phyloP scores from a whole-genome alignment of 1,284 basidiomycete species.

The Ustilago nuda region DNA sequence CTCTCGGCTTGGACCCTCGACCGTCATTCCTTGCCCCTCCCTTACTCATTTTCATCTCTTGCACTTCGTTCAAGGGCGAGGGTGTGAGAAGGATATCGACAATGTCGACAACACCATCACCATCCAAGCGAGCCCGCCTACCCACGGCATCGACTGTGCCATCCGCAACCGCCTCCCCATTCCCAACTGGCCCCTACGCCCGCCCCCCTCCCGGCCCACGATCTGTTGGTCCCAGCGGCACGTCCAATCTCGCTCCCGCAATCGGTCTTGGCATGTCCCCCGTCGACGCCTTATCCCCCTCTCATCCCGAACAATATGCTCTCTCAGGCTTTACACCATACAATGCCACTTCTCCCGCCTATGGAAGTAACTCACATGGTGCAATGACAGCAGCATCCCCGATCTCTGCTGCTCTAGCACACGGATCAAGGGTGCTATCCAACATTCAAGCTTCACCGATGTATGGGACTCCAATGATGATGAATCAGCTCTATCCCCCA shows the following conservation, averaged over 20 bases:
- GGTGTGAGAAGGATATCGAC: neutral
- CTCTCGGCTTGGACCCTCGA: slow-evolving; percentile 22
- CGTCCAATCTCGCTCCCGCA: slow-evolving; percentile 8
- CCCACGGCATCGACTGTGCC: slow-evolving; percentile 21
- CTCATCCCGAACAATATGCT: slow-evolving; percentile 4
- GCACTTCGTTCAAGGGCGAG: neutral
- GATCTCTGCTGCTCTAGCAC: slow-evolving; percentile 32
- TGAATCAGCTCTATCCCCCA: neutral
- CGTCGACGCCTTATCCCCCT: slow-evolving; percentile 29
- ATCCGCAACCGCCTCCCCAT: slow-evolving; percentile 33
- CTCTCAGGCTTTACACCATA: slow-evolving; percentile 31
- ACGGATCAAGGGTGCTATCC: slow-evolving; percentile 27
- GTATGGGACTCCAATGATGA: slow-evolving; percentile 10
- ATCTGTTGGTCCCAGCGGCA: slow-evolving; percentile 26
- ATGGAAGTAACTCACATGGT: neutral
- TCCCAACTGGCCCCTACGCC: neutral
- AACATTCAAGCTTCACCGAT: slow-evolving; percentile 28
- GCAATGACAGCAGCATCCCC: slow-evolving; percentile 25
- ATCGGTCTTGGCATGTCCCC: slow-evolving; percentile 30
- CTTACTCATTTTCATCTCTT: neutral
- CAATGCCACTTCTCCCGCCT: slow-evolving; percentile 41
- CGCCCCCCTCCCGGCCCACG: slow-evolving; percentile 22
- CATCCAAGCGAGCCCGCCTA: slow-evolving; percentile 31
- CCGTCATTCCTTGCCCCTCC: neutral
- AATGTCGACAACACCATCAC: slow-evolving; percentile 43